These are phyloP conservation scores for Monilinia fructicola DNA, from an alignment of 2,329 filamentous ascomycete genomes.

Conservation along the genomic window DNA sequence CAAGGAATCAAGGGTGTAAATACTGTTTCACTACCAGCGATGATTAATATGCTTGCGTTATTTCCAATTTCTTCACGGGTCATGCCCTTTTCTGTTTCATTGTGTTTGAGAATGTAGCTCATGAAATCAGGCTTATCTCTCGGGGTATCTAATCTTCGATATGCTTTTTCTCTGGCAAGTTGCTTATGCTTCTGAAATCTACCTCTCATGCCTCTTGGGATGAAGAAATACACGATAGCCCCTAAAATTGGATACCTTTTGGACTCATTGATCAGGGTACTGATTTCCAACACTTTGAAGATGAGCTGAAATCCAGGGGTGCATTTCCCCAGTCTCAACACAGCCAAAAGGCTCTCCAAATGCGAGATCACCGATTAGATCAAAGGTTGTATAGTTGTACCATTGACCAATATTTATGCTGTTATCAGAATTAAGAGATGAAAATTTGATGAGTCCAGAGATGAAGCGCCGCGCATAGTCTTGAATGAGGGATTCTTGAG, in stretches of 20 bases:
- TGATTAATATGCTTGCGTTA: conserved; percentile 16
- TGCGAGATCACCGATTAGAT: conserved; percentile 46
- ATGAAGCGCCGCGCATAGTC: conserved; percentile 14
- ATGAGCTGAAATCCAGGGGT: conserved; percentile 8
- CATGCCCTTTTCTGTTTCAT: conserved; percentile 21
- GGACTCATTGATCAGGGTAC: neutral
- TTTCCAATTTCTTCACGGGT: conserved; percentile 7
- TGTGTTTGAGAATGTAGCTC: conserved; percentile 20
- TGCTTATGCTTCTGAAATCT: neutral
- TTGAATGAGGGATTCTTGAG: conserved; percentile 35
- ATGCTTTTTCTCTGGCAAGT: conserved; percentile 9
- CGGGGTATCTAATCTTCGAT: neutral
- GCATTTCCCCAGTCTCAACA: conserved; percentile 30
- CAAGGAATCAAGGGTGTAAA: conserved; percentile 21
- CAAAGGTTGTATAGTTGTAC: conserved; percentile 43
- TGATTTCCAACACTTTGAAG: neutral
- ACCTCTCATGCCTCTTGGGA: neutral
- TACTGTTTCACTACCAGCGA: conserved; percentile 23
- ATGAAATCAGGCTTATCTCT: conserved; percentile 19
- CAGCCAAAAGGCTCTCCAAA: conserved; percentile 46
- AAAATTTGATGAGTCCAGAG: conserved; percentile 15
- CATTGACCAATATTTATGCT: conserved; percentile 36
- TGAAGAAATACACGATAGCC: neutral
- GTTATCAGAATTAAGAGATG: neutral
- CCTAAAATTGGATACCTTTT: neutral